phyloP scores from a whole-genome alignment of 225 moss, liverwort and hornwort genomes.

The Thuidium tamariscinum region DNA sequence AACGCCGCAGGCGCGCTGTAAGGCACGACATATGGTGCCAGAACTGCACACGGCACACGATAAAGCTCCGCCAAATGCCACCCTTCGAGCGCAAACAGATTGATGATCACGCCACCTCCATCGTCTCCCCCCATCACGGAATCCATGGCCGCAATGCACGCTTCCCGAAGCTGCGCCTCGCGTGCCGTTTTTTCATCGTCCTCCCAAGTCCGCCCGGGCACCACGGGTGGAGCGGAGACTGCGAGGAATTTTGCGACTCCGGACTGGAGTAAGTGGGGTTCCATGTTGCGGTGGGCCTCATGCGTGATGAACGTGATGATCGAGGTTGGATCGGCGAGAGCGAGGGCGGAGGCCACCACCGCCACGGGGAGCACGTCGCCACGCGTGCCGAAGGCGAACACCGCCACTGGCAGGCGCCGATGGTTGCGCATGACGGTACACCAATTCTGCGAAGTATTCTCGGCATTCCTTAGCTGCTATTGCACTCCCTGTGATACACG shows the following conservation, averaged over 20 bases:
- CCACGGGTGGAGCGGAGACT: slow-evolving; percentile 28
- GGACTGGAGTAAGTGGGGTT: slow-evolving; percentile 4
- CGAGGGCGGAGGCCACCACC: slow-evolving; percentile 49
- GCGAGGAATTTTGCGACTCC: slow-evolving; percentile 22
- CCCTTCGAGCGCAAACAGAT: slow-evolving; percentile 85
- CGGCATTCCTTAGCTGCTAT: not conserved
- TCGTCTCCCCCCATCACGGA: slow-evolving; percentile 26
- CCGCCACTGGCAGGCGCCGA: slow-evolving; percentile 25
- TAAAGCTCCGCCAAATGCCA: slow-evolving; percentile 95
- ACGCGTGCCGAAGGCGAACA: slow-evolving; percentile 79
- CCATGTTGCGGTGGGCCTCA: slow-evolving; percentile 57
- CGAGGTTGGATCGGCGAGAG: slow-evolving; percentile 7
- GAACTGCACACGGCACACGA: slow-evolving; percentile 59
- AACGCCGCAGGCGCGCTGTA: slow-evolving; percentile 87
- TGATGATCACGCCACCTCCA: slow-evolving; percentile 47
- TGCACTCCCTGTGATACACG: not conserved
- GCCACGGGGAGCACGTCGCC: slow-evolving; percentile 84
- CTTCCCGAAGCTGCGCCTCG: slow-evolving; percentile 50
- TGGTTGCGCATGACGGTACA: not conserved
- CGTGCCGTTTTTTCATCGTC: slow-evolving; percentile 7
- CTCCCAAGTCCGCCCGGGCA: slow-evolving; percentile 13
- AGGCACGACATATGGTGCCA: slow-evolving; percentile 89
- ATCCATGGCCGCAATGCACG: slow-evolving; percentile 77
- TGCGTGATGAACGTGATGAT: slow-evolving; percentile 70
- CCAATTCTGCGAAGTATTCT: not conserved